Base-by-base conservation (phyloP, 164 flowering plant species). In the Nelumbo lutea region DNA sequence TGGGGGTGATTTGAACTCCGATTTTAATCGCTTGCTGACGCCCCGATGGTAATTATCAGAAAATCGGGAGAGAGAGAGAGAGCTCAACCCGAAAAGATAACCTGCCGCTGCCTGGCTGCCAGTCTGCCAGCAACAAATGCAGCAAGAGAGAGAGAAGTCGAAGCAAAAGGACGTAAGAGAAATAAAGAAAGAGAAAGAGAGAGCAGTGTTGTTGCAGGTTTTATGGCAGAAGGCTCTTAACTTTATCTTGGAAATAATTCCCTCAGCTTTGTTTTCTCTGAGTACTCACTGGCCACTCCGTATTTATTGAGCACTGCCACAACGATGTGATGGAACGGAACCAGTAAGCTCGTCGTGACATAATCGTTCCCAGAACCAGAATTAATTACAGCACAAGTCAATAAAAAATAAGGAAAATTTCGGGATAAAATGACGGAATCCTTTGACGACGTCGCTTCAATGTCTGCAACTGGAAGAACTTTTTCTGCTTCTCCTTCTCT, bases 311-410 rank as follows among this genome's bases (percentile, higher is more conserved):
- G 70, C 42, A 69, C 67, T 57, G 77, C 77, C 73, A 78, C 68
- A 75, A 13, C 61, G 86, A 81, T 83, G 87, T 84, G 89, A 84
- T 79, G 66, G 81, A 75, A 82, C 85, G 46, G 27, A 27, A 27
- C 27, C 27, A 72, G 68, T 70, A 75, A 66, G 65, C 68, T 59
- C 73, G 65, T 57, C 75, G 52, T 68, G 62, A 70, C 58, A 51
- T 66, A 61, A 44, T 65, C 63, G 43, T 11, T 4, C 70, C 14
- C 4, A 52, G 9, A 27, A 27, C 27, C 27, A 27, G 27, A 27
- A 27, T 27, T 27, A 27, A 27, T 27, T 27, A 27, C 27, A 27
- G 0, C 27, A 27, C 27, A 27, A 27, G 27, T 27, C 27, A 27
- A 27, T 27, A 27, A 27, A 27, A 27, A 27, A 27, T 27, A 27